phyloP scores from a whole-genome alignment of 192 early-diverging fungal species.

The Fimicolochytrium jonesii region DNA sequence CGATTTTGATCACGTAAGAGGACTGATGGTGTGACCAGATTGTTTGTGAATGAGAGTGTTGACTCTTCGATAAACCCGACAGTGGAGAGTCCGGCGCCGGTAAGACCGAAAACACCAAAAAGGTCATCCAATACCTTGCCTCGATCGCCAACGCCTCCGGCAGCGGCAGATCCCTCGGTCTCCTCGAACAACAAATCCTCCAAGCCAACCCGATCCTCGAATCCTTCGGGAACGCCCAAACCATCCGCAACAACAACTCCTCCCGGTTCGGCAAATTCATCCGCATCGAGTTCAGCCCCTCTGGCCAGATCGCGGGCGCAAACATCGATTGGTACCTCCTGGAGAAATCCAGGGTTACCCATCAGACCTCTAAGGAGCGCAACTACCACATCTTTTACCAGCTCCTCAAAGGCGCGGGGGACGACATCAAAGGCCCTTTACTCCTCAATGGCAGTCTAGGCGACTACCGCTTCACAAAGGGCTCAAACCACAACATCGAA shows the following conservation, averaged over 20 bases:
- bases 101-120: constrained; percentile 99
- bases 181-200: constrained; percentile 87
- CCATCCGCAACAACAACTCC: constrained; percentile 97
- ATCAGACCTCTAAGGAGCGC: constrained; percentile 85
- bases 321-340: constrained; percentile 97
- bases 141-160: constrained; percentile 65
- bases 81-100: constrained; percentile 98
- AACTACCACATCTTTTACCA: constrained; percentile 99
- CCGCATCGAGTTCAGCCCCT: constrained; percentile 89
- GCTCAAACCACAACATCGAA: constrained; percentile 82
- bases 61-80: not conserved
- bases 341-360: constrained; percentile 95
- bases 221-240: constrained; percentile 98
- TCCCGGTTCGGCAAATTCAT: constrained; percentile 99
- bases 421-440: constrained; percentile 69
- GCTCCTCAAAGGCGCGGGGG: constrained; percentile 79
- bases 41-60: not conserved
- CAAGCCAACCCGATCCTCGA: constrained; percentile 97
- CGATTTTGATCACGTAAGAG: constrained; percentile 89
- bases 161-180: constrained; percentile 31
- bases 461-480: constrained; percentile 80
- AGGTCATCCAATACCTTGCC: constrained; percentile 96
- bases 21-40: not conserved
- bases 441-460: constrained; percentile 70
- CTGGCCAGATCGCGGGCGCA: constrained; percentile 87